Percentiles rank a stretch among this genome's conserved stretches.
These are phyloP conservation scores for Beauveria brongniartii DNA, from an alignment of 2,329 filamentous ascomycete genomes.

Conservation along the genomic window DNA sequence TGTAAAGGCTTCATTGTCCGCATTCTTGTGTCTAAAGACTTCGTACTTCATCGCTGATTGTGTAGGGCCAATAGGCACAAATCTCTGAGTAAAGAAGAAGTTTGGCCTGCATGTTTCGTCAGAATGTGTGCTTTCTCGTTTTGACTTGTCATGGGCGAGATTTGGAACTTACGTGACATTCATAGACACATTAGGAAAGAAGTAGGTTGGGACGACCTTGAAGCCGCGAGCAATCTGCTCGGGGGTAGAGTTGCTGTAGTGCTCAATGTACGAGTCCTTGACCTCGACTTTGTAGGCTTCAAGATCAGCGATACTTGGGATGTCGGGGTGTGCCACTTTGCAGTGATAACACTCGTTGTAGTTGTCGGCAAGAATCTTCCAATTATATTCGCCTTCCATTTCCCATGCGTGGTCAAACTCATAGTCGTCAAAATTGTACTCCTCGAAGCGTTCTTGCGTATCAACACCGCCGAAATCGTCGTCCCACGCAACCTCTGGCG, in stretches of 20 bases:
- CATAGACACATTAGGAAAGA: slow-evolving; percentile 42
- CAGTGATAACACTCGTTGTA: slow-evolving; percentile 63
- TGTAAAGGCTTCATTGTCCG: slow-evolving; percentile 50
- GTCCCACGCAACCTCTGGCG: slow-evolving; percentile 41
- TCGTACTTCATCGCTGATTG: slow-evolving; percentile 52
- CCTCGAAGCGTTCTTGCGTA: slow-evolving; percentile 33
- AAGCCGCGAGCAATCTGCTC: slow-evolving; percentile 41
- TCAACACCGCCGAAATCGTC: slow-evolving; percentile 44
- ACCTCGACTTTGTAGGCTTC: slow-evolving; percentile 45
- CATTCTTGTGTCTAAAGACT: slow-evolving; percentile 53
- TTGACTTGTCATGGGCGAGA: background rate
- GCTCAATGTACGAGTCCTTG: slow-evolving; percentile 40
- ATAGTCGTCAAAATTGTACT: slow-evolving; percentile 45
- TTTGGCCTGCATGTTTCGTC: slow-evolving; percentile 34
- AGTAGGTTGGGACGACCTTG: slow-evolving; percentile 38
- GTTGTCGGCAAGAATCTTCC: slow-evolving; percentile 55
- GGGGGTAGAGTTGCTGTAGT: slow-evolving; percentile 37
- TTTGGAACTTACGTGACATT: slow-evolving; percentile 36
- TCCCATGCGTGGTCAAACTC: slow-evolving; percentile 50
- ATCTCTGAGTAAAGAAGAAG: slow-evolving; percentile 57
- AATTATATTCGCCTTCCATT: slow-evolving; percentile 49
- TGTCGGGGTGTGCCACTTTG: slow-evolving; percentile 49
- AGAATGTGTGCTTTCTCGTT: background rate
- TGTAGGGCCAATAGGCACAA: slow-evolving; percentile 45
- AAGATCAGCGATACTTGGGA: slow-evolving; percentile 48